Base-by-base conservation (phyloP, 345 rosid genomes). In the Limnanthes douglasii region DNA sequence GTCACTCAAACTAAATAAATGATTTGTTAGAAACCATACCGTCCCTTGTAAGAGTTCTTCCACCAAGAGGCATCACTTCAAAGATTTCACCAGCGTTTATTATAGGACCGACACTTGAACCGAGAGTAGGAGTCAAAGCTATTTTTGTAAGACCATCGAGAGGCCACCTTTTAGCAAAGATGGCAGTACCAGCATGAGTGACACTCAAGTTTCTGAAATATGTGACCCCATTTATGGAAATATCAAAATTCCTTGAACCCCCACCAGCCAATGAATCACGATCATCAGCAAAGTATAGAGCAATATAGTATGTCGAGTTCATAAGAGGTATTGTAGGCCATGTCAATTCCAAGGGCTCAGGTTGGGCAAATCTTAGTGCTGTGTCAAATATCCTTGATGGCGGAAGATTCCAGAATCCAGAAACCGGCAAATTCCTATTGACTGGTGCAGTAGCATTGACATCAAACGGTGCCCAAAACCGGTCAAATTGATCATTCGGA, bases 351-450 rank as follows among this genome's bases (percentile, higher is more conserved):
- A 75, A 24, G 11, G 62, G 49, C 32, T 60, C 61, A 22, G 46
- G 39, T 21, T 37, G 56, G 2, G 34, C 34, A 24, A 62, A 46
- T 36, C 66, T 60, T 51, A 90, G 31, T 43, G 61, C 92, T 0
- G 70, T 63, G 41, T 90, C 75, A 40, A 84, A 90, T 41, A 80
- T 67, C 65, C 66, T 80, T 11, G 48, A 29, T 18, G 95, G 92
- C 3, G 98, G 98, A 2, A 64, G 66, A 54, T 90, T 90, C 98
- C 98, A 90, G 50, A 90, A 72, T 46, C 94, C 85, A 14, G 79
- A 66, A 57, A 77, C 67, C 5, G 75, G 57, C 2, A 69, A 36
- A 11, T 56, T 70, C 17, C 45, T 66, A 39, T 69, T 75, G 62
- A 53, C 57, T 3, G 86, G 56, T 15, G 33, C 21, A 3, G 57